Evolutionary conservation across 257 asterid species (phyloP), one percentile per base, ranked within the genome.

Genomic region (Eucommia ulmoides): DNA sequence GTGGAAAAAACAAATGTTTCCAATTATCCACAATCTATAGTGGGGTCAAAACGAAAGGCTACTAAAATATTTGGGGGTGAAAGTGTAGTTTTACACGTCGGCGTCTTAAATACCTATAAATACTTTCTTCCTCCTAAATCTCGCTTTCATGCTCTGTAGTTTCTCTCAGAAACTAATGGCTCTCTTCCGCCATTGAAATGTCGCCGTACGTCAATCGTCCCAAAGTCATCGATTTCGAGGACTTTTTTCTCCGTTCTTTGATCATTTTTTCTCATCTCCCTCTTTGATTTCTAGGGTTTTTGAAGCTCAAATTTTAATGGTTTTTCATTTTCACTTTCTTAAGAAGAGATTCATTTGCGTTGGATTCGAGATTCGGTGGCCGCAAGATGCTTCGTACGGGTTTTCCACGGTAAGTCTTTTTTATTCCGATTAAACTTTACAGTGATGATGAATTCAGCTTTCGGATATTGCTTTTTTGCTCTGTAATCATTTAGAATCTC

Each of bases 161-260:
- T 73, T 68, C 52, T 56, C 63, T 52, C n/a, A n/a, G n/a, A 60
- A 51, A 65, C 33, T 62, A 56, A 57, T 68, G 65, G 77, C 76
- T 70, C 48, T 41, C 17, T 65, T 64, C 76, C 65, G 58, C 71
- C 71, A 57, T 58, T 74, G 23, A 65, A 35, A 45, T 59, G 38
- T 62, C 67, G 59, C 67, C 72, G 68, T 59, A 24, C 56, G 29
- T 52, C 19, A 54, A 47, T 18, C 50, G 18, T 51, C 3, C 35
- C 22, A 12, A 1, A 33, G 25, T 42, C 57, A 45, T 16, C 47
- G 33, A 19, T 58, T 55, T 54, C 59, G 75, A 61, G 73, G 78
- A 63, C 53, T 74, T 53, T 57, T 54, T 24, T 14, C 33, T 54
- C 53, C 64, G 41, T 25, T 18, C 10, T 49, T 18, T 12, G 7